Base-by-base conservation (phyloP, 257 asterid genomes). In the Echites panduratus region DNA sequence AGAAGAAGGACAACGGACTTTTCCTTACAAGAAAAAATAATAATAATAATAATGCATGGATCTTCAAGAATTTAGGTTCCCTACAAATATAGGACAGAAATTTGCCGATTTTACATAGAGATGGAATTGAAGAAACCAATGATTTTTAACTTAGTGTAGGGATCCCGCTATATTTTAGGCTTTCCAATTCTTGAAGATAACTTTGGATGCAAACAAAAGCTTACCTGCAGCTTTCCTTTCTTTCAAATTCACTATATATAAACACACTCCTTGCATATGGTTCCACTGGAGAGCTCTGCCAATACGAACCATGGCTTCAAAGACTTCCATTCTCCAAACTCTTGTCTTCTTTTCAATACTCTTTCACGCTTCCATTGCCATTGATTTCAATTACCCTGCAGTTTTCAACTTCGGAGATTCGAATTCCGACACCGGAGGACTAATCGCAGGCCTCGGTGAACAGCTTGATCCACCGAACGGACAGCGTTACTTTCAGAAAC, bases 341-440 rank as follows among this genome's bases (percentile, higher is more conserved):
- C 81, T 70, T 71, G 43, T 66, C 53, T 13, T 85, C 13, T 16
- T 85, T 70, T 52, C 79, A 50, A 4, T 75, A 76, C 66, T 70
- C 81, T 74, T 82, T 14, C 81, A 84, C 35, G 35, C 49, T 69
- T 61, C 88, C 70, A 72, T 7, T 73, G 76, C 99, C 70, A 52
- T 90, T 41, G 94, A 92, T 73, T 92, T 92, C 87, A 86, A 87
- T 68, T 95, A 79, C 47, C 97, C 98, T 5, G 97, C 97, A 27
- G 94, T 92, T 69, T 89, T 95, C 92, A 95, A 95, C 81, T 95
- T 95, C n/a, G 99, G 99, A 0, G 99, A 95, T 83, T 95, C 98
- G 9, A 95, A 95, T 78, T 95, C 99, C 13, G 98, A 95, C 82
- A 95, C 99, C 0, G 97, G 98, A 13, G 81, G 83, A 66, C 89